Evolutionary conservation across 140 eudicot species (phyloP), one percentile per base, ranked within the genome.

Genomic region (Cichorium intybus): DNA sequence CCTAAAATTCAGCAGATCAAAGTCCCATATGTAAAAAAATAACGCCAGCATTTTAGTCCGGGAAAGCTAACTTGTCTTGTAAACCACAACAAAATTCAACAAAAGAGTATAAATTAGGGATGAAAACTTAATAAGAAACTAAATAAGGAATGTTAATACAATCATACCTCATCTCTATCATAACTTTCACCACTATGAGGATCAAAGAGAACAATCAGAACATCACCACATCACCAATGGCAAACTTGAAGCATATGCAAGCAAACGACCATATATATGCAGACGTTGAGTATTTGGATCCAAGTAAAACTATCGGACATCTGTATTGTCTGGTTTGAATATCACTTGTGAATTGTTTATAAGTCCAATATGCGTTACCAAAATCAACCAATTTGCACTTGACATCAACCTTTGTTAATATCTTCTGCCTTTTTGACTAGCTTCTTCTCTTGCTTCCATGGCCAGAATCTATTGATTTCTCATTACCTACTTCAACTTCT

Each of bases 201-300:
- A 81, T 88, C 95, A 65, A 92, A 92, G 58, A 92, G 87, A 66
- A n/a, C n/a, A n/a, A n/a, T n/a, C n/a, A n/a, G n/a, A n/a, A n/a
- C n/a, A n/a, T n/a, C n/a, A n/a, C n/a, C n/a, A 92, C 95, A 79
- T 92, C 99, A 17, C 99, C 99, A 24, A 96, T 88, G 65, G 90
- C 95, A 46, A 92, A 85, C 81, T 92, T 96, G 64, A 92, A 92
- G 76, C 96, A 88, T 56, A 88, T 92, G 81, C 99, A 92, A 39
- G 99, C 99, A 79, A 88, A 81, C 15, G 99, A 92, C 99, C 99
- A 92, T 52, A 92, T 56, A 77, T 92, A 95, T 35, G 99, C 99
- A 26, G 95, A 70, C 9, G 95, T 85, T 0, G 99, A 88, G 75
- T 92, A 92, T 56, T 85, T 88, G 2, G 99, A 88, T 27, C 96